Percentiles rank a stretch among this genome's conserved stretches.
Evolutionary conservation across 768 basidiomycete species (phyloP).

Genomic region (Asterophora parasitica): DNA sequence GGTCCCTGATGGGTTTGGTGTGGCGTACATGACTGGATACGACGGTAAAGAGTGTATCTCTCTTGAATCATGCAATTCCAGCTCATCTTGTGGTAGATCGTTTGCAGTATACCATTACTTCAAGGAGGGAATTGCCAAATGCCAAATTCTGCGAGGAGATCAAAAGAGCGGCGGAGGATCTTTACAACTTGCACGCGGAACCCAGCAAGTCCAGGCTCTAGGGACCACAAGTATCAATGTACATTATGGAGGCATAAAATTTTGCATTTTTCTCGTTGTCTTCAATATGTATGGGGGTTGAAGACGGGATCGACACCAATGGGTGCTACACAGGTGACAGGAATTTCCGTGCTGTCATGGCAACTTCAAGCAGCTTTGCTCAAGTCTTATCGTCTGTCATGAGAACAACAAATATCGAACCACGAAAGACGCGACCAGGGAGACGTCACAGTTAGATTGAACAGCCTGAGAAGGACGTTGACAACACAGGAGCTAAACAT

Average conservation of each 20-base stretch:
- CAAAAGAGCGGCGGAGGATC: slow-evolving; percentile 52
- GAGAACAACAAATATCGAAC: too few relatives aligned
- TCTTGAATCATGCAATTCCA: not conserved
- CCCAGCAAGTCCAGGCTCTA: slow-evolving; percentile 25
- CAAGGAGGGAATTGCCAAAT: slow-evolving; percentile 81
- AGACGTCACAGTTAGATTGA: too few relatives aligned
- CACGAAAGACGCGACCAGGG: too few relatives aligned
- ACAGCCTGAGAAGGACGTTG: too few relatives aligned
- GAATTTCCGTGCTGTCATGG: too few relatives aligned
- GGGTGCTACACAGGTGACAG: too few relatives aligned
- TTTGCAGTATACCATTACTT: slow-evolving; percentile 85
- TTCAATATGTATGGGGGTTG: too few relatives aligned
- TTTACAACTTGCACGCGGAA: slow-evolving; percentile 55
- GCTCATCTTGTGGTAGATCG: slow-evolving; percentile 43
- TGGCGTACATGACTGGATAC: slow-evolving; percentile 91
- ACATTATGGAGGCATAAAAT: not conserved
- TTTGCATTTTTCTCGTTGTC: too few relatives aligned
- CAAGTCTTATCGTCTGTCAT: too few relatives aligned
- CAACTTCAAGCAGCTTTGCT: too few relatives aligned
- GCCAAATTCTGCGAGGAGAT: slow-evolving; percentile 70
- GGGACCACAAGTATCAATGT: not conserved
- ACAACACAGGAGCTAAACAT: too few relatives aligned
- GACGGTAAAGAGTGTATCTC: slow-evolving; percentile 45
- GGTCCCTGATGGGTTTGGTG: slow-evolving; percentile 90
- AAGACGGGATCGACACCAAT: too few relatives aligned